phyloP scores from a whole-genome alignment of 2,329 filamentous ascomycete species.

The Pleomassaria siparia region DNA sequence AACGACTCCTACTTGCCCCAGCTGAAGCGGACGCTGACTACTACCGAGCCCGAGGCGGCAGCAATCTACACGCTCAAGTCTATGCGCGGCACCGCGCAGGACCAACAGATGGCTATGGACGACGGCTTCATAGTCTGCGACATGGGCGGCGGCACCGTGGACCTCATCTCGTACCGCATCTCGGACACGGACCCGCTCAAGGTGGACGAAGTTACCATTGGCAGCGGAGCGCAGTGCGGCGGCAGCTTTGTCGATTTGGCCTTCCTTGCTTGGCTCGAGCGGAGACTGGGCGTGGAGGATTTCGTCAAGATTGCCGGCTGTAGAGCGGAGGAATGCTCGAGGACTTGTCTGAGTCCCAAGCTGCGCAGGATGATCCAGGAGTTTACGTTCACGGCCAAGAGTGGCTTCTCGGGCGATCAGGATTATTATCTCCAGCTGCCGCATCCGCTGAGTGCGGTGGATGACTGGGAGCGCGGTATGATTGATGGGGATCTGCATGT shows the following conservation, averaged over 20 bases:
- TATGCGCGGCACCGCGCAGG: constrained; percentile 12
- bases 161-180: constrained; percentile 30
- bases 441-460: constrained; percentile 15
- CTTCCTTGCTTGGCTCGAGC: constrained; percentile 26
- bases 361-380: constrained; percentile 20
- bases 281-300: constrained; percentile 17
- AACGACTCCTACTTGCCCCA: constrained; percentile 11
- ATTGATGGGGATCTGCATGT: constrained; percentile 20
- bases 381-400: constrained; percentile 22
- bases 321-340: constrained; percentile 11
- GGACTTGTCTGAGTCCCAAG: constrained; percentile 15
- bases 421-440: constrained; percentile 19
- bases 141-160: constrained; percentile 33
- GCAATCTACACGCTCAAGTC: constrained; percentile 27
- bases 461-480: constrained; percentile 18
- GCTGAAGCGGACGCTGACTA: constrained; percentile 5
- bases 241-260: constrained; percentile 28
- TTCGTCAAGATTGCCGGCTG: constrained; percentile 22
- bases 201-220: constrained; percentile 26
- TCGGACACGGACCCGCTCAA: constrained; percentile 7
- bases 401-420: constrained; percentile 22
- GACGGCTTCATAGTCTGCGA: constrained; percentile 33
- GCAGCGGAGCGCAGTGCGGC: constrained; percentile 29
- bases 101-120: constrained; percentile 11
- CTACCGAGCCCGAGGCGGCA: constrained; percentile 30